Base-by-base conservation (phyloP, 495 filamentous ascomycete genomes). In the Acidiella bohemica region DNA sequence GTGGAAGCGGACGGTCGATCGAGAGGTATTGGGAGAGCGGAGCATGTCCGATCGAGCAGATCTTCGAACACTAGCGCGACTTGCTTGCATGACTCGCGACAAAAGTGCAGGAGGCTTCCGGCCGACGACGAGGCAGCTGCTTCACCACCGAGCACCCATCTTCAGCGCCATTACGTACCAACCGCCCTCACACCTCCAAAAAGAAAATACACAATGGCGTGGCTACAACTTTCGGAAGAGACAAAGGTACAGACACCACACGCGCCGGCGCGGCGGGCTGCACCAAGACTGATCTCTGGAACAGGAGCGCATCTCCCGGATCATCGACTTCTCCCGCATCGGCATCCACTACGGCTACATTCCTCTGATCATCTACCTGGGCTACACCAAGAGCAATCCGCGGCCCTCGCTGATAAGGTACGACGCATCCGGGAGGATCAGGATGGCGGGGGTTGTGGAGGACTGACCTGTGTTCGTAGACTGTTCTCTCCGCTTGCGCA, bases 341-440 rank as follows among this genome's bases (percentile, higher is more conserved):
- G 84, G 84, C n/a, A 81, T 97, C 58, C 90, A 97, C 67, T 97
- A 96, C 68, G 90, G 90, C 61, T 97, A 95, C 59, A 72, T 97
- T 32, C 90, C 90, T 58, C 65, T 97, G 63, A 92, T 97, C 59
- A 69, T 97, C 63, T 97, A 95, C 64, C 80, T 97, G 50, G 90
- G 90, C 47, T 97, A 93, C 66, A 88, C 87, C 30, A 77, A 81
- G 57, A 95, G 87, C 68, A 78, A 84, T 53, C 90, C 90, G 16
- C 75, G 79, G 57, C 90, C 90, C 13, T 78, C 84, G n/a, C 60
- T 96, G 54, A 92, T 97, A 66, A 78, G 85, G 88, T 95, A 29
- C 36, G 46, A 20, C 39, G 34, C 12, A 5, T 0, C 20, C 4
- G 18, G 17, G 9, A 10, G 14, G 19, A 17, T 7, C 10, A 17